Conservation (phyloP, 2,329 filamentous ascomycete genomes). For the Fusarium protoensiforme region DNA sequence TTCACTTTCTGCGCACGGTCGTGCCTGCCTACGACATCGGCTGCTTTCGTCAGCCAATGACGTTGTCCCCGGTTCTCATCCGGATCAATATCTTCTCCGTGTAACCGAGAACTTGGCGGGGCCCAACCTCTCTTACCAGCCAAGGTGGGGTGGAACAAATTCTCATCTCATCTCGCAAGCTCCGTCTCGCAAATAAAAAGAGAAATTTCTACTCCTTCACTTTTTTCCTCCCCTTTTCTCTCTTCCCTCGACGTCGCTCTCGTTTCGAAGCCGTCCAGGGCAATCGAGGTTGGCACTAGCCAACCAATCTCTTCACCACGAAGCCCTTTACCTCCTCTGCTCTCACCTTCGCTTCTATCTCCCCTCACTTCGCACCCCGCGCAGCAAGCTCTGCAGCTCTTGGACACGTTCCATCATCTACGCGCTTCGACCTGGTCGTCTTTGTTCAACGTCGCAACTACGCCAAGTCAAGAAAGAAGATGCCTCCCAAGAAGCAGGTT, state of each 20-base stretch:
- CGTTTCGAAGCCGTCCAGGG: constrained; percentile 42
- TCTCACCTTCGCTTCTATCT: constrained; percentile 64
- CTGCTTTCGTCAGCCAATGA: constrained; percentile 43
- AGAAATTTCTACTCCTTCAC: constrained; percentile 33
- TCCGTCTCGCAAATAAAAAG: constrained; percentile 40
- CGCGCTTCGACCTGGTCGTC: constrained; percentile 62
- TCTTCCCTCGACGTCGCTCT: constrained; percentile 35
- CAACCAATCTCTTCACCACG: constrained; percentile 53
- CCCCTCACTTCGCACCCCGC: constrained; percentile 58
- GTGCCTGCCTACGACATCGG: constrained; percentile 15
- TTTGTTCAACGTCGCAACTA: constrained; percentile 65
- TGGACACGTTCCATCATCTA: constrained; percentile 59
- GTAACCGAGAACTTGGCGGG: constrained; percentile 15
- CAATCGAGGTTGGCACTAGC: constrained; percentile 56
- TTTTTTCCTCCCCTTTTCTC: constrained; percentile 17
- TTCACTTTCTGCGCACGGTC: constrained; percentile 8
- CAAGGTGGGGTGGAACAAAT: constrained; percentile 46
- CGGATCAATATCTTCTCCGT: constrained; percentile 34
- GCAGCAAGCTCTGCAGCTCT: constrained; percentile 76
- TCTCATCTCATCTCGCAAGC: constrained; percentile 44
- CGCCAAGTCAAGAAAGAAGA: constrained; percentile 75
- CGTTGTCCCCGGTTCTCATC: constrained; percentile 12
- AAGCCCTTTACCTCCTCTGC: constrained; percentile 50
- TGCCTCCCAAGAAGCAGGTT: constrained; percentile 94
- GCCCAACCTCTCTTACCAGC: constrained; percentile 41